Base-by-base conservation (phyloP, 202 grass and related monocot species). In the Setaria italica region DNA sequence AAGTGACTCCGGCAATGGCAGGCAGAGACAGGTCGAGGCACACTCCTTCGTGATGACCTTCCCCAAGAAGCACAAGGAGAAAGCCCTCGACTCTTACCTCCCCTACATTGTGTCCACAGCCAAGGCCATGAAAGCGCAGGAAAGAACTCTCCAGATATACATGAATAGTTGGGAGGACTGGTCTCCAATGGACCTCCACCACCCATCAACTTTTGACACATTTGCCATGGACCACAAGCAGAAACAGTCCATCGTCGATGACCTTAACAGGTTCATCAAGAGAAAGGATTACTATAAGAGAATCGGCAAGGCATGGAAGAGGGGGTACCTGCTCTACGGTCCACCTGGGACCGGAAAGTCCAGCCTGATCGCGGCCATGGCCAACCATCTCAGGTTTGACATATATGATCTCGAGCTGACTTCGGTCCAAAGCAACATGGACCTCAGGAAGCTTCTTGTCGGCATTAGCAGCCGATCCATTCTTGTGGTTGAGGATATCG, bases 291-390 rank as follows among this genome's bases (percentile, higher is more conserved):
- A 98, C 58, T 98, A 98, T 11, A 90, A 73, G 58, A 89, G 78
- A 43, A 86, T 92, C 17, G 95, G 95, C 20, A 95, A 90, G 88
- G 93, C 93, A 9, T 95, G 88, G 95, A 97, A 97, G 57, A 81
- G 95, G 19, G 95, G 92, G 3, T 95, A 97, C 60, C 85, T 97
- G 37, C 82, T 98, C 1, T 82, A 92, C 3, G 95, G 93, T 1
- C 95, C 92, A 4, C 93, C 93, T 0, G 95, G 95, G 17, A 98
- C 95, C 0, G 95, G 95, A 78, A 98, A 98, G 81, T 93, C 95
- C 15, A 95, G 87, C 87, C 82, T 98, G 33, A 90, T 98, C 4
- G 95, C 93, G 0, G 93, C 95, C 34, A 95, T 98, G 72, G 93
- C 95, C n/a, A 98, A 98, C 85, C 82, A 92, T 80, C 89, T 98